Evolutionary conservation across 805 yeast genomes (phyloP), one percentile per base, ranked within the genome.

Genomic region (Pichia thaimueangensis): DNA sequence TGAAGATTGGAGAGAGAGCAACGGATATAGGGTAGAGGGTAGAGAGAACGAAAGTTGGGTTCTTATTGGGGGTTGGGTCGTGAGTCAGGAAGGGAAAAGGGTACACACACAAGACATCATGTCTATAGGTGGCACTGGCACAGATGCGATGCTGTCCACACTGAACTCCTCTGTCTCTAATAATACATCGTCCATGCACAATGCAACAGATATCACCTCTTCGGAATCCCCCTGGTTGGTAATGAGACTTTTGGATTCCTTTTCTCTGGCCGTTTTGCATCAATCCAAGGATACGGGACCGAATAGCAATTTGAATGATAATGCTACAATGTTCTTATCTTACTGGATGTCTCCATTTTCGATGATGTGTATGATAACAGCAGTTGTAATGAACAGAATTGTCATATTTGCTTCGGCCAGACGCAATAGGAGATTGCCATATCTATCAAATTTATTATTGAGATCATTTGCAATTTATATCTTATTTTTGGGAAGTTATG

Each of bases 401-500:
- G 65, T 70, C 17, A 73, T 75, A 3, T 76, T 79, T 69, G 79
- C 84, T 2, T 65, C 80, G 0, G 61, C 77, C 6, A 54, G 80
- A 41, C 58, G 71, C 19, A 67, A 67, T 30, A 54, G 60, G 28
- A 48, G 59, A 29, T 53, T 71, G 29, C 71, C 68, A 0, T 12
- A 19, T 6, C 13, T 57, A 10, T 57, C 64, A 9, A 55, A 50
- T 23, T 30, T 64, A 5, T 11, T 68, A 6, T 52, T 77, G 29
- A 64, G 78, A 36, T 39, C 62, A 8, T 45, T 66, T 25, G 67
- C 74, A 6, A 49, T 70, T 27, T 60, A 56, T 36, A 38, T 60
- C 21, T 57, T 70, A 20, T 42, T 56, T 30, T 49, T 51, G 3
- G 70, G 69, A 10, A 48, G 62, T 28, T 57, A 55, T 31, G 74